Evolutionary conservation across 106 monocot species (phyloP).

Genomic region (Acanthochlamys bracteata): DNA sequence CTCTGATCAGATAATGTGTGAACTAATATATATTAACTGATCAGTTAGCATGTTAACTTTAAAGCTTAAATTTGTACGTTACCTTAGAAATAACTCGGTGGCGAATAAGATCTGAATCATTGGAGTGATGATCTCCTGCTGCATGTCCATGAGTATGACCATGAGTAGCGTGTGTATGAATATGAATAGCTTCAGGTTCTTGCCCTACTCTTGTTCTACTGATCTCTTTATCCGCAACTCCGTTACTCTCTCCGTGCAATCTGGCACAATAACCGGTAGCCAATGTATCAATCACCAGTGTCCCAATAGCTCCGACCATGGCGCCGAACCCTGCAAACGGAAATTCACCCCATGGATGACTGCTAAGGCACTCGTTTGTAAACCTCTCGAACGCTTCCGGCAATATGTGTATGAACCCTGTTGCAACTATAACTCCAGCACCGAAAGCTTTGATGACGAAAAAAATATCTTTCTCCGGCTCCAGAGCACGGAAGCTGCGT

Average conservation of each 20-base stretch:
- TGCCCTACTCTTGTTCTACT: not conserved
- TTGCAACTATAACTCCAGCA: conserved; percentile 10
- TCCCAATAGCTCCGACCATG: conserved; percentile 7
- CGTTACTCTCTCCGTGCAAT: not conserved
- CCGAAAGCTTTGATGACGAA: conserved; percentile 44
- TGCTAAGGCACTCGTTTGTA: too few relatives aligned
- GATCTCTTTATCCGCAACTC: not conserved
- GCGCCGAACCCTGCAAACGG: too few relatives aligned
- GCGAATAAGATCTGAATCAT: conserved; percentile 10
- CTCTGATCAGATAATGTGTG: too few relatives aligned
- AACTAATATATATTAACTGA: too few relatives aligned
- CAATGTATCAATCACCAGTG: conserved; percentile 14
- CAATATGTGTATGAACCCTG: too few relatives aligned
- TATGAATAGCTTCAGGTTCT: not conserved
- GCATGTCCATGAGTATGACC: conserved; percentile 6
- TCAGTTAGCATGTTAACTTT: too few relatives aligned
- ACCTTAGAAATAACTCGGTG: conserved; percentile 19
- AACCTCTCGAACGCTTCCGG: too few relatives aligned
- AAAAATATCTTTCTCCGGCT: conserved; percentile 25
- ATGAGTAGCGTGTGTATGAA: conserved; percentile 16
- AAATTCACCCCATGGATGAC: too few relatives aligned
- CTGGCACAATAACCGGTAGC: conserved; percentile 12
- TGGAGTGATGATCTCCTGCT: not conserved
- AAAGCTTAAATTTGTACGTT: too few relatives aligned
- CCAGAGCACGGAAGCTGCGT: conserved; percentile 6